These are phyloP conservation scores for Gonapodya prolifera DNA, from an alignment of 192 early-diverging fungal genomes.

Conservation along the genomic window DNA sequence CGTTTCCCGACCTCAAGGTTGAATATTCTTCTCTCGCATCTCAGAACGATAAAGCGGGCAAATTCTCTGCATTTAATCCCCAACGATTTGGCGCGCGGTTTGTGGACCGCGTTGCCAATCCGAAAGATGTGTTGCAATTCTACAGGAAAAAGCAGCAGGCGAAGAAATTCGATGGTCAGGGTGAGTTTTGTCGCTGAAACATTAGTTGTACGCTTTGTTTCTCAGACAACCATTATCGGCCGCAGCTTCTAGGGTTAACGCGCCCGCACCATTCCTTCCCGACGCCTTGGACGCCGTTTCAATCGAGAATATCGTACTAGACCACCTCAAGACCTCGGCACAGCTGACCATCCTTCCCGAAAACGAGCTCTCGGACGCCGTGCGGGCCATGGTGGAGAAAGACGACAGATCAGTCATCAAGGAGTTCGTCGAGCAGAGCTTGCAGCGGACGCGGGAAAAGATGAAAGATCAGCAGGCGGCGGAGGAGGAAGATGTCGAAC, in stretches of 20 bases:
- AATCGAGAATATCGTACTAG: slow-evolving; percentile 63
- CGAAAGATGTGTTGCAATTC: slow-evolving; percentile 75
- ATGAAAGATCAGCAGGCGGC: neutral
- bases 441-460: neutral
- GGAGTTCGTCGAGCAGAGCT: slow-evolving; percentile 26
- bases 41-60: too few relatives aligned
- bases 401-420: slow-evolving; percentile 72
- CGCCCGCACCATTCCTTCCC: slow-evolving; percentile 25
- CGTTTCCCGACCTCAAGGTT: slow-evolving; percentile 61
- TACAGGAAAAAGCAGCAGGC: slow-evolving; percentile 52
- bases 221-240: slow-evolving; percentile 3
- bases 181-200: too few relatives aligned
- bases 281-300: slow-evolving; percentile 54
- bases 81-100: slow-evolving; percentile 73
- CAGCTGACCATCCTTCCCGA: slow-evolving; percentile 61
- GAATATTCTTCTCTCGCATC: too few relatives aligned
- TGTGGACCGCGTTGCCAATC: slow-evolving; percentile 72
- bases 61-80: slow-evolving; percentile 71
- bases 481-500: too few relatives aligned
- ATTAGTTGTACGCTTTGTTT: neutral
- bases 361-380: slow-evolving; percentile 59
- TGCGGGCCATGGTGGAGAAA: slow-evolving; percentile 69
- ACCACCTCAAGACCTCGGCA: slow-evolving; percentile 53
- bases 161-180: too few relatives aligned
- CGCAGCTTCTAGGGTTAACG: slow-evolving; percentile 12